phyloP scores from a whole-genome alignment of 306 rosid genomes.

The Neltuma alba region DNA sequence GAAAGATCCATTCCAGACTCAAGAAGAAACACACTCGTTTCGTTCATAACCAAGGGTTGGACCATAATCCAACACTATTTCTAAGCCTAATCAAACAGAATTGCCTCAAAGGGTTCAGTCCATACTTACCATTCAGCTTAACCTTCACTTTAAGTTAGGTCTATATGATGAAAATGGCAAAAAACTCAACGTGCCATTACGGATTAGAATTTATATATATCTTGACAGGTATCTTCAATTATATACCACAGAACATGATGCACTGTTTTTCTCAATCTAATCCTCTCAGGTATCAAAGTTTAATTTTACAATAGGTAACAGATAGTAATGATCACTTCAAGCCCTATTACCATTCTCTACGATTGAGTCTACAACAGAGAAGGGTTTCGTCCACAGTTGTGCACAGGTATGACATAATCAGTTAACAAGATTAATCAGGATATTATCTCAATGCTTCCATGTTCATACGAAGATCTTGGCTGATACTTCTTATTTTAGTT shows the following conservation, averaged over 20 bases:
- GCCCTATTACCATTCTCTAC: not conserved
- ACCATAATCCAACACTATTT: constrained; percentile 2
- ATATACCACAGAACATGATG: not conserved
- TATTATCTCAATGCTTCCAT: not conserved
- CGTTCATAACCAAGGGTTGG: not conserved
- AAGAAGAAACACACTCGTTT: constrained; percentile 7
- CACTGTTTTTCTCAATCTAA: not conserved
- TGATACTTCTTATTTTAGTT: not conserved
- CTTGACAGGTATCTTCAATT: not conserved
- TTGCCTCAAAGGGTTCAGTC: not conserved
- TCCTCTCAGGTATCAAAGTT: not conserved
- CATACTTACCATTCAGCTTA: not conserved
- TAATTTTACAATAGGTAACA: not conserved
- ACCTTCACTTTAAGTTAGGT: not conserved
- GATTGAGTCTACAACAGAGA: not conserved
- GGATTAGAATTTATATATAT: not conserved
- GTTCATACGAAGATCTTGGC: not conserved
- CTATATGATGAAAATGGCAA: not conserved
- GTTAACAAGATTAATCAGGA: not conserved
- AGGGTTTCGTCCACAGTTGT: not conserved
- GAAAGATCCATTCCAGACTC: not conserved
- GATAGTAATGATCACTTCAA: not conserved
- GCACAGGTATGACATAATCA: not conserved
- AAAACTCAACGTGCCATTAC: not conserved
- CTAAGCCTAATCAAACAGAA: constrained; percentile 5